Base-by-base conservation (phyloP, 1,139 yeast species). In the Blastobotrys malaysiensis region DNA sequence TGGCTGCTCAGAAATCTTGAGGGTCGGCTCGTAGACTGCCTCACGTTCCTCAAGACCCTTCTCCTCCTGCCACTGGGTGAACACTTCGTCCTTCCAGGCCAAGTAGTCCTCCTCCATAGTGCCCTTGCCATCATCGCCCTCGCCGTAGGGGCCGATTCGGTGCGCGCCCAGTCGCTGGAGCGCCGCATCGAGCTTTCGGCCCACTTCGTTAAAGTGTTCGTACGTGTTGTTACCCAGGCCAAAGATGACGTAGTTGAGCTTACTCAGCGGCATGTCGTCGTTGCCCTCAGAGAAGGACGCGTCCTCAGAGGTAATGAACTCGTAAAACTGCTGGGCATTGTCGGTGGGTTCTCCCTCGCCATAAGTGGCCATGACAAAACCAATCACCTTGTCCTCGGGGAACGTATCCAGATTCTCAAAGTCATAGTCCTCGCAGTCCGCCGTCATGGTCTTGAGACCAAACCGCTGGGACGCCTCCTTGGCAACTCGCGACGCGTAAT, bases 271-370 rank as follows among this genome's bases (percentile, higher is more conserved):
- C 55, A 79, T 83, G 46, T 82, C 82, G n/a, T 70, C 67, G 27
- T 66, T 66, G 16, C 67, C 70, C 31, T 68, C 61, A 43, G 73
- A 66, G 59, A 75, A 75, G 52, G 58, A 61, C 26, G 72, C 69
- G 43, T 62, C 65, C 18, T 65, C 69, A 45, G 63, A 63, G 22
- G 69, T 64, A 55, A 75, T 66, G 56, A 73, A 71, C 53, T 71
- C 72, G 64, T 77, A 76, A 69, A 93, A 89, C 51, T 83, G 84
- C 49, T 82, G 81, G 14, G 98, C 95, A 63, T 88, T 88, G 70
- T 93, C 99, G 21, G 99, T 93, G 61, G 96, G 96, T 69, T 93
- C 99, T 66, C 99, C 99, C 74, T 93, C 99, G 64, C 99, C 99
- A 65, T 93, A 93, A 9, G 97, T 90, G 45, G 98, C 95, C 74